These are phyloP conservation scores for Dioszegia crocea DNA, from an alignment of 768 basidiomycete species.

Conservation along the genomic window DNA sequence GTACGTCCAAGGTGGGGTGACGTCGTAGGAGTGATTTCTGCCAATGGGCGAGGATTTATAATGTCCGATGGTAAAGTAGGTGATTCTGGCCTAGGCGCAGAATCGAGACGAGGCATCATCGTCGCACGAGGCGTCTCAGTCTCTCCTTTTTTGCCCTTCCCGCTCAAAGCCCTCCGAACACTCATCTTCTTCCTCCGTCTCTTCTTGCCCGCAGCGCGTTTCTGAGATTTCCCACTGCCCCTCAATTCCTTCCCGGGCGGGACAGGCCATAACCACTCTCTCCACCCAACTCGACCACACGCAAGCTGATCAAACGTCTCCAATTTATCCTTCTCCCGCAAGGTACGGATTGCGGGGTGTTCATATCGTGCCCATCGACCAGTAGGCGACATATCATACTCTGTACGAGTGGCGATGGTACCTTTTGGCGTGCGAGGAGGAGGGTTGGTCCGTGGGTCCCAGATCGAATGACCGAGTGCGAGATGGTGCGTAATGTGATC, in stretches of 20 bases:
- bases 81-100: too few relatives aligned
- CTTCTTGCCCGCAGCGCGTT: not conserved
- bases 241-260: not conserved
- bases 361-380: conserved; percentile 1
- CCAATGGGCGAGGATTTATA: too few relatives aligned
- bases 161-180: not conserved
- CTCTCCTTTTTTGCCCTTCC: not conserved
- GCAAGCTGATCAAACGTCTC: conserved; percentile 6
- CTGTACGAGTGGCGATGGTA: not conserved
- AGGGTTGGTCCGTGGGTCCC: conserved; percentile 4
- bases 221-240: not conserved
- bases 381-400: not conserved
- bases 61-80: too few relatives aligned
- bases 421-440: not conserved
- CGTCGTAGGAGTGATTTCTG: too few relatives aligned
- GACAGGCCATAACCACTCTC: conserved; percentile 8
- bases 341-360: not conserved
- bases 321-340: conserved; percentile 1
- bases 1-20: too few relatives aligned
- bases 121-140: too few relatives aligned
- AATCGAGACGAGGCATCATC: too few relatives aligned
- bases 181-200: not conserved
- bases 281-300: conserved; percentile 3
- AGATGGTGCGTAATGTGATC: not conserved
- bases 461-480: not conserved